Base-by-base conservation (phyloP, 163 green algal genomes). In the Coccomyxa subellipsoidea region DNA sequence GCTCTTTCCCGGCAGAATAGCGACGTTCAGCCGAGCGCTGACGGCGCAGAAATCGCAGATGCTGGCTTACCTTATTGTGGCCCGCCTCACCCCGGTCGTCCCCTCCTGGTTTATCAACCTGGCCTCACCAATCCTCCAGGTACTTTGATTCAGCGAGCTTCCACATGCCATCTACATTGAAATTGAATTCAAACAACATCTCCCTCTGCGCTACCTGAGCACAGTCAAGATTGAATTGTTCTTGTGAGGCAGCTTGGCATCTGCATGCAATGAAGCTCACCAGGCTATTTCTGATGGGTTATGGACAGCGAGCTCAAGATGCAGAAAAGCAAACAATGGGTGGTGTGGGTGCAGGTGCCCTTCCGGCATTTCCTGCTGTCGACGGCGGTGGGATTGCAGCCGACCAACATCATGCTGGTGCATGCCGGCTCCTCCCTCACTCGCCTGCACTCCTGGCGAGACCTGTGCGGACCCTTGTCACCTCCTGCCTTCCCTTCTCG, bases 61-160 rank as follows among this genome's bases (percentile, higher is more conserved):
- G 66, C 66, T 73, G 66, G 29, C 66, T 36, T 73, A 73, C 66
- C 66, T 73, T 8, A 36, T 73, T 36, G 66, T 34, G 8, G 66
- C n/a, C 66, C 66, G 66, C 66, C 27, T 73, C 29, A 34, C 66
- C 27, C 66, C 66, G 15, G 66, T 73, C n/a, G 29, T 73, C 0
- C 66, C 66, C 31, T 73, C 66, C 29, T 73, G 21, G 80, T 84
- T 84, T 36, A 80, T 84, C 39, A 84, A 84, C 40, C 76, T 76
- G 35, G 80, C 80, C 0, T 73, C 69, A 8, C 80, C 80, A 38
- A 76, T 84, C 66, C 66, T 73, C 18, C 66, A 73, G 66, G 66
- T 73, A 36, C 21, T 10, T 18, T 8, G 15, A 34, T 12, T 8
- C 7, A 36, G 21, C 27, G 2, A 23, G 21, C 2, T n/a, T 34